Conservation (phyloP, 192 early-diverging fungal species). For the Glomus cerebriforme region DNA sequence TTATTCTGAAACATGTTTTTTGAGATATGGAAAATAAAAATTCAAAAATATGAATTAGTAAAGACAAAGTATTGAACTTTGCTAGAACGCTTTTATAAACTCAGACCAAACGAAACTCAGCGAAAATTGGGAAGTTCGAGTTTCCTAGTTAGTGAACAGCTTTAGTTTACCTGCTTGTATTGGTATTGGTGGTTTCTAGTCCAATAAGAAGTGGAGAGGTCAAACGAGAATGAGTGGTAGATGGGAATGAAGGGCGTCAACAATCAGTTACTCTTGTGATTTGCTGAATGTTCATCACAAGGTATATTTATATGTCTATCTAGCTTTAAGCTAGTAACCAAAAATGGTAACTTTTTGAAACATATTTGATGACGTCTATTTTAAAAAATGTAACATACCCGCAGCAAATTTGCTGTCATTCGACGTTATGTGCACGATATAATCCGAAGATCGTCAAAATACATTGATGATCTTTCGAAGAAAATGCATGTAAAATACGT, state of each 20-base stretch:
- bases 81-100: neutral
- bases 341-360: neutral
- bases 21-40: neutral
- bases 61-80: neutral
- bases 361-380: neutral
- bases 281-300: conserved; percentile 24
- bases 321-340: neutral
- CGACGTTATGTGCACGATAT: neutral
- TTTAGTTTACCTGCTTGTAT: conserved; percentile 30
- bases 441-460: neutral
- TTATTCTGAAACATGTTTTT: neutral
- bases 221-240: conserved; percentile 36
- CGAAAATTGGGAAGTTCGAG: neutral
- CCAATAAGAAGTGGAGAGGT: conserved; percentile 34
- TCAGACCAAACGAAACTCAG: conserved; percentile 1
- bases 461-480: neutral
- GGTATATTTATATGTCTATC: conserved; percentile 1
- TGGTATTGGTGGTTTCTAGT: conserved; percentile 37
- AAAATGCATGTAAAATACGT: too few relatives aligned
- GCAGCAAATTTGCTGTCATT: neutral
- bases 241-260: conserved; percentile 19
- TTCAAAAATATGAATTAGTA: neutral
- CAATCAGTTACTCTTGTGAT: conserved; percentile 26
- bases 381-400: neutral
- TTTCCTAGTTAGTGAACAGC: conserved; percentile 8